Evolutionary conservation across 768 basidiomycete species (phyloP), one percentile per base, ranked within the genome.

Genomic region (Leccinum boreale): DNA sequence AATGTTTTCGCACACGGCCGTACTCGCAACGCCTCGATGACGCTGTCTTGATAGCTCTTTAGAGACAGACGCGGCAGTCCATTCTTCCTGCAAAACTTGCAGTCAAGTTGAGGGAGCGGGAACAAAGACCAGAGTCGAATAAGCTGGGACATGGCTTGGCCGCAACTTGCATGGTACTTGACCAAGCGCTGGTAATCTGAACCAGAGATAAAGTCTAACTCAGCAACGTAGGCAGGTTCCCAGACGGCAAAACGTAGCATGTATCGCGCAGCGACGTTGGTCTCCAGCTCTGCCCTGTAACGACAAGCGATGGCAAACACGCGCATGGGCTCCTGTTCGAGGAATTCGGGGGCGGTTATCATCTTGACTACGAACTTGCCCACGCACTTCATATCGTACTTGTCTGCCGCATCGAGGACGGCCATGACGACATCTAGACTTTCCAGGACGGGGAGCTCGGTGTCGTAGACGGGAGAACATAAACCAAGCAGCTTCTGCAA

Each of bases 361-460:
- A 67, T 65, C 57, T 64, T 69, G 61, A 72, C 66, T 58, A 75
- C 39, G 53, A 67, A 67, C 46, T 69, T 70, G 56, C 77, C 70
- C 5, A 81, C 68, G 17, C 73, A 75, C 56, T 76, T 75, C 78
- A 83, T 80, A 50, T 81, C 79, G 65, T 79, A 82, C 67, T 81
- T 83, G 62, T 74, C 70, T 3, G 78, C 82, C 3, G 81, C 77
- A 48, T 78, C 76, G 45, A 75, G 70, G 58, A 78, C 77, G 17
- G 67, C 66, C 66, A 75, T 75, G 44, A 82, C 72, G 26, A 77
- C 73, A 46, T 75, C 73, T 17, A 80, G 60, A 29, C 71, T 75
- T 28, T 77, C 70, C 70, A 74, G 52, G 31, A 61, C 59, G 21
- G 77, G 67, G 24, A 67, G 62, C 10, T 66, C 56, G 17, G 62